A percentile compares a stretch with the other conserved stretches of the same genome.
These are phyloP conservation scores for Cryptococcus amylolentus DNA, from an alignment of 1,284 basidiomycete genomes.

Conservation along the genomic window DNA sequence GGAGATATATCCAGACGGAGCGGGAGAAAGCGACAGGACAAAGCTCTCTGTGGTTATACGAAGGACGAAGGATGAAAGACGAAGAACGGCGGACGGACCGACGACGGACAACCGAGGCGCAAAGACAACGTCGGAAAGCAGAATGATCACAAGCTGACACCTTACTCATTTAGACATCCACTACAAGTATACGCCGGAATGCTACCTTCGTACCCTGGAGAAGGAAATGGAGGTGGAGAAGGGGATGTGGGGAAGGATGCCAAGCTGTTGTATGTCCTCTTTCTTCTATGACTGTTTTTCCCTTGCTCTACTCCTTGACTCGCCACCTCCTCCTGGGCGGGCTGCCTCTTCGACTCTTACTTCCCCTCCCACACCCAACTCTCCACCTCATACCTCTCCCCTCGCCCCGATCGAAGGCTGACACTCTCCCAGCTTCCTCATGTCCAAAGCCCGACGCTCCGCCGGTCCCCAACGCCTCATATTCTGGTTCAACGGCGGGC, in stretches of 20 bases:
- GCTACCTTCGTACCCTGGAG: conserved; percentile 71
- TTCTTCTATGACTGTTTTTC: too few relatives aligned
- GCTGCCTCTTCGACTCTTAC: neutral
- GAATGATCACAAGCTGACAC: neutral
- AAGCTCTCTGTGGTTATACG: too few relatives aligned
- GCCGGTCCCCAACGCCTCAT: conserved; percentile 85
- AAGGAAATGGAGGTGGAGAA: conserved; percentile 41
- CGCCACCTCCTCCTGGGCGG: neutral
- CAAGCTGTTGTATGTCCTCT: conserved; percentile 44
- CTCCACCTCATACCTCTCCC: too few relatives aligned
- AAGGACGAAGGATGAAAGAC: too few relatives aligned
- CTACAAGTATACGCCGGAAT: conserved; percentile 77
- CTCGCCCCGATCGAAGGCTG: conserved; percentile 11
- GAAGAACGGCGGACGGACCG: too few relatives aligned
- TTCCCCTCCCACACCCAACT: too few relatives aligned
- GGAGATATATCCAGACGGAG: too few relatives aligned
- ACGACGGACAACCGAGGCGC: too few relatives aligned
- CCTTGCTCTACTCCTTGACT: neutral
- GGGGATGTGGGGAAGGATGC: conserved; percentile 43
- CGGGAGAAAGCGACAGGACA: too few relatives aligned
- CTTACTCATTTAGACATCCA: conserved; percentile 53
- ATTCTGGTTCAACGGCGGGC: conserved; percentile 97
- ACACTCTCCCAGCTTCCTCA: conserved; percentile 63
- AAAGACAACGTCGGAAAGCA: too few relatives aligned
- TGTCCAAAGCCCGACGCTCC: conserved; percentile 78